Percentiles rank a stretch among this genome's conserved stretches.
Evolutionary conservation across 805 yeast species (phyloP).

Genomic region (Candida orba): DNA sequence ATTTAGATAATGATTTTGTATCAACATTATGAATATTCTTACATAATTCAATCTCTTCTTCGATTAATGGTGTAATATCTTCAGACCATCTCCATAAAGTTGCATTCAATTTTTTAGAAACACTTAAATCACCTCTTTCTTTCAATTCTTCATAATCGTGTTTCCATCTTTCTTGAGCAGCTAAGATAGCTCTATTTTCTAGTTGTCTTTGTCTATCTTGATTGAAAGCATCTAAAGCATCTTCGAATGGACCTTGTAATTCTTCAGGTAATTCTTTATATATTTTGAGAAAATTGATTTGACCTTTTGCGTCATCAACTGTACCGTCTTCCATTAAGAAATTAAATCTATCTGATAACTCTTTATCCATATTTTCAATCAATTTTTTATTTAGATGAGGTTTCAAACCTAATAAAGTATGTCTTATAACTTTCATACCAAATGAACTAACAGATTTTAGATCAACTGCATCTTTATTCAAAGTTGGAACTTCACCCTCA

Average conservation of each 20-base stretch:
- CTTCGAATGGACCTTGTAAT: slow-evolving; percentile 51
- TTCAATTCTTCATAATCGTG: slow-evolving; percentile 65
- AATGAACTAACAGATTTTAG: slow-evolving; percentile 66
- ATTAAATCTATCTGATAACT: slow-evolving; percentile 31
- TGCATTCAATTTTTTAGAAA: slow-evolving; percentile 58
- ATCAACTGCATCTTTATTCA: slow-evolving; percentile 47
- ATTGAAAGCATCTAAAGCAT: slow-evolving; percentile 61
- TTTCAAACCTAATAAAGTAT: slow-evolving; percentile 52
- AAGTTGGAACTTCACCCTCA: slow-evolving; percentile 25
- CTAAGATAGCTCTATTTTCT: slow-evolving; percentile 75
- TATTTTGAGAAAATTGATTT: slow-evolving; percentile 60
- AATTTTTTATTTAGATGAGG: slow-evolving; percentile 23
- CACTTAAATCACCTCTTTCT: slow-evolving; percentile 45
- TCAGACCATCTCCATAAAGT: slow-evolving; percentile 81
- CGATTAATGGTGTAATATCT: slow-evolving; percentile 61
- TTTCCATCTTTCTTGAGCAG: slow-evolving; percentile 86
- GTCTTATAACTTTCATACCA: slow-evolving; percentile 74
- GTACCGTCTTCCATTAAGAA: slow-evolving; percentile 18
- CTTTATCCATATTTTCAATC: slow-evolving; percentile 26
- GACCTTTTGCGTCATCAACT: slow-evolving; percentile 15
- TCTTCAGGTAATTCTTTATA: slow-evolving; percentile 46
- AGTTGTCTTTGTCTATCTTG: slow-evolving; percentile 67
- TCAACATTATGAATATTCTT: slow-evolving; percentile 31
- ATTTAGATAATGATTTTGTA: slow-evolving; percentile 8
- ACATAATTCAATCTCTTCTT: slow-evolving; percentile 57